Evolutionary conservation across 192 early-diverging fungal genomes (phyloP).

Genomic region (Haplosporangium gracile): DNA sequence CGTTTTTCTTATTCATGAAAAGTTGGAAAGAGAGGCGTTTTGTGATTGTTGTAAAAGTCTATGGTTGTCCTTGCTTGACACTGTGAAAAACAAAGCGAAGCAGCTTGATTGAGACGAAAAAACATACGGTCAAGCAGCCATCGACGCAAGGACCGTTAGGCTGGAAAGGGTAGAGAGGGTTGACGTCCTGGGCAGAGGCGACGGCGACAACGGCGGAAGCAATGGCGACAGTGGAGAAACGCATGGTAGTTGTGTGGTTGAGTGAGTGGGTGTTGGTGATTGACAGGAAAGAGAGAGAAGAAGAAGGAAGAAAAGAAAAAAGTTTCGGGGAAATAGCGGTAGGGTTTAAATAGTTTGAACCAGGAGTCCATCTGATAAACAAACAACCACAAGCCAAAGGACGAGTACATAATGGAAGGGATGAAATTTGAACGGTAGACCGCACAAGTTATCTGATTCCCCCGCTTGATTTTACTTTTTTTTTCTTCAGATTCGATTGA

Average conservation of each 20-base stretch:
- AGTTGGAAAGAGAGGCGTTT: no score
- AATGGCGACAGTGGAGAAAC: conserved; percentile 35
- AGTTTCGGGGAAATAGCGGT: background rate
- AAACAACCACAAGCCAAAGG: background rate
- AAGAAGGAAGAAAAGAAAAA: background rate
- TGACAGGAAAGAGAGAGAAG: background rate
- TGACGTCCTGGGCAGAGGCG: conserved; percentile 30
- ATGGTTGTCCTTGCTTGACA: background rate
- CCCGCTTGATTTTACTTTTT: background rate
- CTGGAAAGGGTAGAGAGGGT: conserved; percentile 37
- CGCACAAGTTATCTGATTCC: background rate
- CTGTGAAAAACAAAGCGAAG: background rate
- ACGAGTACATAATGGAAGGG: background rate
- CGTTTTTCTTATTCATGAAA: background rate
- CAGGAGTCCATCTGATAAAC: background rate
- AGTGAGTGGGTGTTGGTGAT: background rate
- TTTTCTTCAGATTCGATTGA: background rate
- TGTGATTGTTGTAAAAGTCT: no score
- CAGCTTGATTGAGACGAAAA: background rate
- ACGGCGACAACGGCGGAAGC: conserved; percentile 26
- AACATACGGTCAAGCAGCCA: conserved; percentile 43
- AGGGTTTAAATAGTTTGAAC: background rate
- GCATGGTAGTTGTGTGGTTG: conserved; percentile 33
- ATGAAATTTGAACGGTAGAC: background rate
- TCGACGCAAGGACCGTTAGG: conserved; percentile 38